Evolutionary conservation across 2,329 filamentous ascomycete species (phyloP).

Genomic region (Albophoma yamanashiensis): DNA sequence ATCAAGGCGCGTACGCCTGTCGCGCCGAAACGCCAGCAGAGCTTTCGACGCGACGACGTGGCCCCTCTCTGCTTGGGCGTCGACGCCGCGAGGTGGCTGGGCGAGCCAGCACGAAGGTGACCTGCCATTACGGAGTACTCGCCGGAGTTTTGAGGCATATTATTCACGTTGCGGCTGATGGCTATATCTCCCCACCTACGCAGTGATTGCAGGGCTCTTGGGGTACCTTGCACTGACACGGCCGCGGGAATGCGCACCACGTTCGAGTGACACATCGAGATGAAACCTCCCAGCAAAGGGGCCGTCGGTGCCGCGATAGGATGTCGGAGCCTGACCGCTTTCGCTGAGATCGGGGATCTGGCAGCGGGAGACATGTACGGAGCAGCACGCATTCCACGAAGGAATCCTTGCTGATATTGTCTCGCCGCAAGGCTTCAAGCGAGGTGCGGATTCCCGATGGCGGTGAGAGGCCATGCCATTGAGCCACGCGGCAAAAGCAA

Average conservation of each 20-base stretch:
- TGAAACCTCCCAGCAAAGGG: background rate
- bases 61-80: background rate
- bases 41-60: background rate
- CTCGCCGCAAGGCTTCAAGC: background rate
- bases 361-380: background rate
- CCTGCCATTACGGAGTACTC: accelerated
- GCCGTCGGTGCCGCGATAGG: background rate
- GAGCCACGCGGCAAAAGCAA: background rate
- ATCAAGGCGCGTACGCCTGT: background rate
- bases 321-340: background rate
- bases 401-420: background rate
- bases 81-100: background rate
- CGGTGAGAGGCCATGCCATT: background rate
- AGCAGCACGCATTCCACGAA: background rate
- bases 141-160: background rate
- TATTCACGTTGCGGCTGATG: background rate
- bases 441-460: background rate
- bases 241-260: background rate
- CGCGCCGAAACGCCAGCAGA: background rate
- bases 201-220: background rate
- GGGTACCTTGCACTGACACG: background rate
- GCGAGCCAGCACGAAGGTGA: background rate
- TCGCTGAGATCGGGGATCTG: background rate
- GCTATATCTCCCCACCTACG: background rate
- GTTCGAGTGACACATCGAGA: background rate